phyloP scores from a whole-genome alignment of 148 eudicot genomes.

The Camellia japonica region DNA sequence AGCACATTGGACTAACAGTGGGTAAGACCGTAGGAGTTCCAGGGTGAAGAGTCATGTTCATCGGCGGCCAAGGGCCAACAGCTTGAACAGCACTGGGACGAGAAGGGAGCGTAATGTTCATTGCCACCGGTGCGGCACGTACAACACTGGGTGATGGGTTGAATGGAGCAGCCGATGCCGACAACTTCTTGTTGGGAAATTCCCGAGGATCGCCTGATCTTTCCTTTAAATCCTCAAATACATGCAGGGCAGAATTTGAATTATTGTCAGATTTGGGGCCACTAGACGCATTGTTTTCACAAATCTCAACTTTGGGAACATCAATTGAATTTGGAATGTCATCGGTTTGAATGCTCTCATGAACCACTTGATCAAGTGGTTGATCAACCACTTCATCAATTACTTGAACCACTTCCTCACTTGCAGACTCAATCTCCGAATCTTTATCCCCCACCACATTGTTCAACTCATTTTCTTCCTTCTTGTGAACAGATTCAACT shows the following conservation, averaged over 20 bases:
- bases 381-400: slow-evolving; percentile 36
- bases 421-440: slow-evolving; percentile 24
- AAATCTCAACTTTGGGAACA: slow-evolving; percentile 30
- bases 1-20: slow-evolving; percentile 51
- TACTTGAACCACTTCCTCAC: slow-evolving; percentile 29
- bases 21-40: slow-evolving; percentile 55
- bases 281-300: slow-evolving; percentile 27
- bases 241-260: slow-evolving; percentile 29
- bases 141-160: slow-evolving; percentile 56
- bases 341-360: slow-evolving; percentile 28
- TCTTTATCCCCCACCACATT: slow-evolving; percentile 26
- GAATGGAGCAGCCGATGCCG: slow-evolving; percentile 94
- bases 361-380: slow-evolving; percentile 38
- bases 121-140: slow-evolving; percentile 53
- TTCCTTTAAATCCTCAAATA: slow-evolving; percentile 47
- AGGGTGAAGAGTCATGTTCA: slow-evolving; percentile 81
- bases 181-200: slow-evolving; percentile 66
- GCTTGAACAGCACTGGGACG: slow-evolving; percentile 53
- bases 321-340: slow-evolving; percentile 27
- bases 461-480: slow-evolving; percentile 36
- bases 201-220: slow-evolving; percentile 52
- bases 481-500: slow-evolving; percentile 23
- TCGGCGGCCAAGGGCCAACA: slow-evolving; percentile 77
- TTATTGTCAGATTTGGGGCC: slow-evolving; percentile 24
- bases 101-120: slow-evolving; percentile 60